These are phyloP conservation scores for Cystofilobasidium capitatum DNA, from an alignment of 768 basidiomycete genomes.

Conservation along the genomic window DNA sequence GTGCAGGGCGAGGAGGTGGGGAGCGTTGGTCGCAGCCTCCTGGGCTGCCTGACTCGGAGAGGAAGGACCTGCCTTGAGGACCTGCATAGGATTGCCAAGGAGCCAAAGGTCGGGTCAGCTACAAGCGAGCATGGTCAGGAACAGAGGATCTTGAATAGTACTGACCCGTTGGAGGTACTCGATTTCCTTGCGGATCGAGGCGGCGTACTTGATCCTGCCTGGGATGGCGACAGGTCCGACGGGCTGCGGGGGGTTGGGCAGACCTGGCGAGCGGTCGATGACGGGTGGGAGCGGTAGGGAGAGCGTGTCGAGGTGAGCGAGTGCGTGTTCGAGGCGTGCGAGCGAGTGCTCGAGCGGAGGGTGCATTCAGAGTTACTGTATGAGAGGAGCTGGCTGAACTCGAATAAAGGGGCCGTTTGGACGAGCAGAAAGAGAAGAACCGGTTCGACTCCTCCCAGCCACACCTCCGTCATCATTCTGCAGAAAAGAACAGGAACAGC, in stretches of 20 bases:
- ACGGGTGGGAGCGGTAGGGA: constrained; percentile 10
- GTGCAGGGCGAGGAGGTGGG: constrained; percentile 29
- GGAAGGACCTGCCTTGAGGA: constrained; percentile 22
- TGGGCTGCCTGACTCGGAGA: constrained; percentile 4
- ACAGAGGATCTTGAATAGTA: neutral
- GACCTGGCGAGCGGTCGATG: constrained; percentile 7
- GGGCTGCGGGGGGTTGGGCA: neutral
- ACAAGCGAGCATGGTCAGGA: no score
- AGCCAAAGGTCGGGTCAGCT: no score
- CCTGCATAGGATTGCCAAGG: neutral
- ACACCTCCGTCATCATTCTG: no score
- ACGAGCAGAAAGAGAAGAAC: no score
- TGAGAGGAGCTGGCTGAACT: no score
- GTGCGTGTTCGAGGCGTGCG: neutral
- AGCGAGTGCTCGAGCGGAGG: neutral
- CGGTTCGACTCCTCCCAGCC: no score
- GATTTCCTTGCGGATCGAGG: constrained; percentile 45
- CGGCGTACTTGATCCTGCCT: constrained; percentile 43
- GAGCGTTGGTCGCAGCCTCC: constrained; percentile 19
- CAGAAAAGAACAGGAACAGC: no score
- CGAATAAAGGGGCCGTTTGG: no score
- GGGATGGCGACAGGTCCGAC: constrained; percentile 32
- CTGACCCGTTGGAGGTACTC: constrained; percentile 44
- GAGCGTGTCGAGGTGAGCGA: neutral
- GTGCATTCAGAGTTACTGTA: no score